A percentile compares a stretch with the other conserved stretches of the same genome.
Evolutionary conservation across 768 basidiomycete species (phyloP).

Genomic region (Suillus tomentosus): DNA sequence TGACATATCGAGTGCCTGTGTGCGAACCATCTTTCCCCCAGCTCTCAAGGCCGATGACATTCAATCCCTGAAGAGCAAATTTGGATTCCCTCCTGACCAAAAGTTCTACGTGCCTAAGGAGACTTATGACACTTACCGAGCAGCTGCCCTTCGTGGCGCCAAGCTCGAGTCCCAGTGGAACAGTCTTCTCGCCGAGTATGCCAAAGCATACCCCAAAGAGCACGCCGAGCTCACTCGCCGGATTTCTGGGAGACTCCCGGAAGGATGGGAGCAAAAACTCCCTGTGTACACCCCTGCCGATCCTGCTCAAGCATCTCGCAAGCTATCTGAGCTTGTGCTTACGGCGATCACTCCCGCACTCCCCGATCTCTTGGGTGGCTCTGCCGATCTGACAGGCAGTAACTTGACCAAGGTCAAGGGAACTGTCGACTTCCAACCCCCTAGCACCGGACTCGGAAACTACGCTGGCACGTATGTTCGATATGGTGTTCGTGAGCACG

Average conservation of each 20-base stretch:
- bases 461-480: conserved; percentile 91
- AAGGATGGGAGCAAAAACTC: conserved; percentile 82
- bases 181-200: conserved; percentile 64
- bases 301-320: conserved; percentile 86
- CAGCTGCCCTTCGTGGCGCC: conserved; percentile 71
- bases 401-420: conserved; percentile 88
- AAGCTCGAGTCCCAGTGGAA: conserved; percentile 77
- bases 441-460: conserved; percentile 78
- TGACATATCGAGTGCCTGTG: conserved; percentile 4
- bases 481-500: conserved; percentile 97
- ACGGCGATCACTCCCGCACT: conserved; percentile 71
- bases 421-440: conserved; percentile 90
- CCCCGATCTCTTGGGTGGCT: conserved; percentile 88
- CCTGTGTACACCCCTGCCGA: conserved; percentile 86
- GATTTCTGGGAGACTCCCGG: conserved; percentile 79
- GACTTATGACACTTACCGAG: conserved; percentile 68
- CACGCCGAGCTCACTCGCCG: conserved; percentile 86
- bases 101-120: conserved; percentile 78
- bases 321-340: conserved; percentile 89
- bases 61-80: conserved; percentile 76
- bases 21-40: conserved; percentile 32
- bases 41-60: conserved; percentile 95
- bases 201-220: conserved; percentile 78
- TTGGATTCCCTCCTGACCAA: conserved; percentile 77
- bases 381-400: conserved; percentile 89